A percentile compares a stretch with the other conserved stretches of the same genome.
Conservation (phyloP, 805 yeast species). For the Ogataea paradorogensis region DNA sequence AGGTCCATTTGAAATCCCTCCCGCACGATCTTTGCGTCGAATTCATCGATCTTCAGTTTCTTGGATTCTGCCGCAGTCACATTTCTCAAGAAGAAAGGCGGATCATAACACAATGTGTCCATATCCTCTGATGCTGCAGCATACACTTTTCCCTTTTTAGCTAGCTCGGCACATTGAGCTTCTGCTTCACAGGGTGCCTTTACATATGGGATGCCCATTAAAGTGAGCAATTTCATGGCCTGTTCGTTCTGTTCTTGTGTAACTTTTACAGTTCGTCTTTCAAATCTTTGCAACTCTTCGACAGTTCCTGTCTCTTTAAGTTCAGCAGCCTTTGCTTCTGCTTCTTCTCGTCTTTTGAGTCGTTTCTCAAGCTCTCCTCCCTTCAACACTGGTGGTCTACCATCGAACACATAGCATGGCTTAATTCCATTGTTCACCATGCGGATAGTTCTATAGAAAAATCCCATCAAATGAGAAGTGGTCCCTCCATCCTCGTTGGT, state of each 20-base stretch:
- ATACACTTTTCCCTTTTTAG: slow-evolving; percentile 84
- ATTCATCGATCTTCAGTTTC: slow-evolving; percentile 88
- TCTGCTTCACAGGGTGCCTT: slow-evolving; percentile 98
- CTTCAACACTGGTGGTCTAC: slow-evolving; percentile 93
- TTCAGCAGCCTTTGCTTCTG: slow-evolving; percentile 69
- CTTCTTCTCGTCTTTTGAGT: slow-evolving; percentile 75
- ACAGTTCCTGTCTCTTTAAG: slow-evolving; percentile 77
- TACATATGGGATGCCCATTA: slow-evolving; percentile 95
- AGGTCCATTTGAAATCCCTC: slow-evolving; percentile 74
- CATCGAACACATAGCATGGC: slow-evolving; percentile 96
- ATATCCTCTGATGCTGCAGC: slow-evolving; percentile 99
- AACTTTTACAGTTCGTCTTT: slow-evolving; percentile 86
- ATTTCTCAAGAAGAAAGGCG: slow-evolving; percentile 81
- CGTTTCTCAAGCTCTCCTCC: slow-evolving; percentile 92
- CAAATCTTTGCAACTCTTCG: slow-evolving; percentile 72
- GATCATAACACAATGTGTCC: slow-evolving; percentile 93
- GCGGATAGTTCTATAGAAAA: slow-evolving; percentile 89
- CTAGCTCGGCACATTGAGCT: slow-evolving; percentile 95
- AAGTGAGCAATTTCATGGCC: slow-evolving; percentile 70
- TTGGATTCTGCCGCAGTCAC: slow-evolving; percentile 92
- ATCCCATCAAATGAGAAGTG: slow-evolving; percentile 91
- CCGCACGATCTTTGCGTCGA: slow-evolving; percentile 61
- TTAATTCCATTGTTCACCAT: slow-evolving; percentile 91
- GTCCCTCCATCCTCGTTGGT: slow-evolving; percentile 89
- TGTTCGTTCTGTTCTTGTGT: slow-evolving; percentile 91